phyloP scores from a whole-genome alignment of 192 early-diverging fungal species.

The Gaertneriomyces semiglobifer region DNA sequence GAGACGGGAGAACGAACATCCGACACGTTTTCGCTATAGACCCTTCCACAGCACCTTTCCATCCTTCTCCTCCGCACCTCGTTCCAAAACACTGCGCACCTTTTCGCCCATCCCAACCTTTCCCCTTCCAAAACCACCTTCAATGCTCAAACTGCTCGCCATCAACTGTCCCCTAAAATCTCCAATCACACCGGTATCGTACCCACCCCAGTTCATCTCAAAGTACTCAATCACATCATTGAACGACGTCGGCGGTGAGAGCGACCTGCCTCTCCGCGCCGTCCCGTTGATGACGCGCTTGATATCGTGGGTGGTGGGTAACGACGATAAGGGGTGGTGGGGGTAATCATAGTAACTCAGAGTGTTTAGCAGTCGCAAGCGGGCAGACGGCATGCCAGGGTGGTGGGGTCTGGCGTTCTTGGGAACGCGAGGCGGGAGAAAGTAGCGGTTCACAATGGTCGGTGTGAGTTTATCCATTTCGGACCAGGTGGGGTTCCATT shows the following conservation, averaged over 20 bases:
- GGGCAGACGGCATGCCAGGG: background rate
- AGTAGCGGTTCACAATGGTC: slow-evolving; percentile 34
- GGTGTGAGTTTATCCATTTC: slow-evolving; percentile 17
- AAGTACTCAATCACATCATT: slow-evolving; percentile 34
- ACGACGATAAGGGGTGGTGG: slow-evolving; percentile 47
- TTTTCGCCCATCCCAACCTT: slow-evolving; percentile 51
- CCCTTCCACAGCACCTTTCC: no score
- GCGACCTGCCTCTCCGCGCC: slow-evolving; percentile 9
- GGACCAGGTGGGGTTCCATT: slow-evolving; percentile 69
- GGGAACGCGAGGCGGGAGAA: slow-evolving; percentile 1
- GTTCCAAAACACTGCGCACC: slow-evolving; percentile 37
- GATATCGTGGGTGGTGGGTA: slow-evolving; percentile 50
- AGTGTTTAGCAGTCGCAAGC: slow-evolving; percentile 31
- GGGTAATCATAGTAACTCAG: slow-evolving; percentile 51
- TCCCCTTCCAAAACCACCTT: slow-evolving; percentile 40
- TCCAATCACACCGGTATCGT: slow-evolving; percentile 41
- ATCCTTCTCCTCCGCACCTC: slow-evolving; percentile 18
- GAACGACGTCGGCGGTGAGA: slow-evolving; percentile 21
- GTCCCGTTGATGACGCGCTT: slow-evolving; percentile 33
- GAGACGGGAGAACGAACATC: no score
- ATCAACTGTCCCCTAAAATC: slow-evolving; percentile 1
- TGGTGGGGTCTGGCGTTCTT: background rate
- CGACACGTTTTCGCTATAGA: no score
- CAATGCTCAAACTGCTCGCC: slow-evolving; percentile 20
- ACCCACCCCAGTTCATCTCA: slow-evolving; percentile 48